phyloP scores from a whole-genome alignment of 2,329 filamentous ascomycete genomes.

The Hypomyces perniciosus region DNA sequence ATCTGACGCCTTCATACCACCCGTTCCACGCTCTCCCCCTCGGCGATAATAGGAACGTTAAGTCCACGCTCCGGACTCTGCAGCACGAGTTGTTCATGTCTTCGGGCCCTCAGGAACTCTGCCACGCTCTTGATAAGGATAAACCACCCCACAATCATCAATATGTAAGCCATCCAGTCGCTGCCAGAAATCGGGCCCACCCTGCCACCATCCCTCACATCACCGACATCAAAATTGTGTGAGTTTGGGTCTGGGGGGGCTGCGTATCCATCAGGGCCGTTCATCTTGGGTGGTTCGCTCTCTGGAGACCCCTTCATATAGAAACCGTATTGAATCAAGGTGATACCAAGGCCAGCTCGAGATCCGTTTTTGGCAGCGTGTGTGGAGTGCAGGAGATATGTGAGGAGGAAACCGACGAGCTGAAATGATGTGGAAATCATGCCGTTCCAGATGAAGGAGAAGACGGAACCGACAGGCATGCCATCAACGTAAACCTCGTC shows the following conservation, averaged over 20 bases:
- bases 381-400: constrained; percentile 94
- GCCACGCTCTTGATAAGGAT: constrained; percentile 90
- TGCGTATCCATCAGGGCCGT: constrained; percentile 53
- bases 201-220: constrained; percentile 48
- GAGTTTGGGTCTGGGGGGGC: constrained; percentile 81
- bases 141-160: constrained; percentile 99
- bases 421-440: constrained; percentile 98
- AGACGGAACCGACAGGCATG: constrained; percentile 82
- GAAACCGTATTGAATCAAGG: constrained; percentile 93
- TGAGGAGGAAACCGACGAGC: constrained; percentile 93
- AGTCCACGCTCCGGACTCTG: constrained; percentile 89
- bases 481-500: constrained; percentile 98
- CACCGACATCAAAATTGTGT: constrained; percentile 76
- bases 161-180: constrained; percentile 84
- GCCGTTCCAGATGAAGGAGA: constrained; percentile 84
- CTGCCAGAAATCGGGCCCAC: constrained; percentile 59
- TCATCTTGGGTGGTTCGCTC: constrained; percentile 38
- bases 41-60: constrained; percentile 76
- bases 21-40: constrained; percentile 72
- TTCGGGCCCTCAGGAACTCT: constrained; percentile 79
- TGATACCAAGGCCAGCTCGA: constrained; percentile 87
- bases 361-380: constrained; percentile 98
- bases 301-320: constrained; percentile 70
- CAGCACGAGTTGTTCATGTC: constrained; percentile 87
- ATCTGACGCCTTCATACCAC: constrained; percentile 51